Evolutionary conservation across 129 eudicot genomes (phyloP).

Genomic region (Helichrysum umbraculigerum): DNA sequence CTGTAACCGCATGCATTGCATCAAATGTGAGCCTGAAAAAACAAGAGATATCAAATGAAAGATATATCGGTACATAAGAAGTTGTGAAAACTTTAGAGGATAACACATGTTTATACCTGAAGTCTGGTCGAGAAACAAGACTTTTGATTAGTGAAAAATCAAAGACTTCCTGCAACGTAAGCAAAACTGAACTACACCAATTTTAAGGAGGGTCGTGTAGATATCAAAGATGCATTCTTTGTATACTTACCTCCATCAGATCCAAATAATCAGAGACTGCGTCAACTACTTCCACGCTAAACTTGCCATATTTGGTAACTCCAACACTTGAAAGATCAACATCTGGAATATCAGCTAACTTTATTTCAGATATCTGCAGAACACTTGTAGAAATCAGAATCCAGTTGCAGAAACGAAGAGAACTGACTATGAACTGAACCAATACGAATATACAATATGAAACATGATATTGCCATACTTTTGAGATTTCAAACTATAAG

Average conservation of each 20-base stretch:
- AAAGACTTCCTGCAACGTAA: slow-evolving; percentile 73
- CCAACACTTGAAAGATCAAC: slow-evolving; percentile 57
- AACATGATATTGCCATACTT: not conserved
- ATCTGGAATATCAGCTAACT: slow-evolving; percentile 84
- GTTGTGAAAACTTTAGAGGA: slow-evolving; percentile 14
- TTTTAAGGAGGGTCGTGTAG: not conserved
- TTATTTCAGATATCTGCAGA: slow-evolving; percentile 93
- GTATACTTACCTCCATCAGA: slow-evolving; percentile 12
- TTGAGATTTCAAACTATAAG: not conserved
- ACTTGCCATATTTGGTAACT: slow-evolving; percentile 53
- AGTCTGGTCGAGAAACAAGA: slow-evolving; percentile 67
- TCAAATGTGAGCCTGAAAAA: slow-evolving; percentile 85
- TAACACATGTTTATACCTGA: slow-evolving; percentile 56
- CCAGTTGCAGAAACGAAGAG: slow-evolving; percentile 16
- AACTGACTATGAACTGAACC: not conserved
- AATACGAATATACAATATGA: not conserved
- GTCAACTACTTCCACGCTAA: slow-evolving; percentile 88
- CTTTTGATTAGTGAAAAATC: slow-evolving; percentile 78
- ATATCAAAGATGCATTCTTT: not conserved
- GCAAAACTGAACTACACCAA: slow-evolving; percentile 15
- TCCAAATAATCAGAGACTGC: slow-evolving; percentile 95
- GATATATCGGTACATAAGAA: not conserved
- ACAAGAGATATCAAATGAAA: not conserved
- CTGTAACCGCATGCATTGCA: slow-evolving; percentile 99
- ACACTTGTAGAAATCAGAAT: slow-evolving; percentile 8